These are phyloP conservation scores for Puccinia polysora DNA, from an alignment of 1,284 basidiomycete genomes.

Conservation along the genomic window DNA sequence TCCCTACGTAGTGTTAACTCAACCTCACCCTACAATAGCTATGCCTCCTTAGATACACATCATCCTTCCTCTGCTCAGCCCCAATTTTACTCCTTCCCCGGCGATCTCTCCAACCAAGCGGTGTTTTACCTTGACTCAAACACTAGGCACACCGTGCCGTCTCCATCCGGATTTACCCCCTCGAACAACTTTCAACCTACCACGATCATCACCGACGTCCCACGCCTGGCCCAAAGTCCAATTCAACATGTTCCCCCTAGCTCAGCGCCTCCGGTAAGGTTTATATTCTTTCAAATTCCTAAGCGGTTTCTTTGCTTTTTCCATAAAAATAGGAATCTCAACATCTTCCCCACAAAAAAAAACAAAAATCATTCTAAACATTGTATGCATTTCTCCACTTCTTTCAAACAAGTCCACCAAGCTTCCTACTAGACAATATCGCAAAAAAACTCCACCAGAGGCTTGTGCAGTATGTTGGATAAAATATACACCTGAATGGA, in stretches of 20 bases:
- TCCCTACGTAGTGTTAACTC: constrained; percentile 26
- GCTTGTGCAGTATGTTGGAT: constrained; percentile 31
- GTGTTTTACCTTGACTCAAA: constrained; percentile 11
- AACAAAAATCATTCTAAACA: not conserved
- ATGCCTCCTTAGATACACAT: constrained; percentile 5
- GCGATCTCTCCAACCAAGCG: constrained; percentile 1
- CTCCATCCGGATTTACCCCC: not conserved
- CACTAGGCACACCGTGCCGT: constrained; percentile 3
- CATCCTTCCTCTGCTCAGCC: constrained; percentile 14
- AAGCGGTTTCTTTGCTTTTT: not conserved
- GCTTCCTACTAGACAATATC: constrained; percentile 29
- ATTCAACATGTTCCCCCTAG: not conserved
- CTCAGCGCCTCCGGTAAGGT: not conserved
- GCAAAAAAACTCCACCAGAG: constrained; percentile 39
- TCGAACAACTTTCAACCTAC: not conserved
- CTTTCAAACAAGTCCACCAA: constrained; percentile 6
- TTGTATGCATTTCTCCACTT: not conserved
- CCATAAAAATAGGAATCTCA: not conserved
- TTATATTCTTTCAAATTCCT: not conserved
- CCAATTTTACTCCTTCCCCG: constrained; percentile 9
- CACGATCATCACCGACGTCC: constrained; percentile 1
- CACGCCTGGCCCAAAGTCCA: not conserved
- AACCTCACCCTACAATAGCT: constrained; percentile 6
- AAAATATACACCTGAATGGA: constrained; percentile 32
- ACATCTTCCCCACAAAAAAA: too few relatives aligned